These are phyloP conservation scores for Ceratocystis smalleyi DNA, from an alignment of 2,329 filamentous ascomycete genomes.

Conservation along the genomic window DNA sequence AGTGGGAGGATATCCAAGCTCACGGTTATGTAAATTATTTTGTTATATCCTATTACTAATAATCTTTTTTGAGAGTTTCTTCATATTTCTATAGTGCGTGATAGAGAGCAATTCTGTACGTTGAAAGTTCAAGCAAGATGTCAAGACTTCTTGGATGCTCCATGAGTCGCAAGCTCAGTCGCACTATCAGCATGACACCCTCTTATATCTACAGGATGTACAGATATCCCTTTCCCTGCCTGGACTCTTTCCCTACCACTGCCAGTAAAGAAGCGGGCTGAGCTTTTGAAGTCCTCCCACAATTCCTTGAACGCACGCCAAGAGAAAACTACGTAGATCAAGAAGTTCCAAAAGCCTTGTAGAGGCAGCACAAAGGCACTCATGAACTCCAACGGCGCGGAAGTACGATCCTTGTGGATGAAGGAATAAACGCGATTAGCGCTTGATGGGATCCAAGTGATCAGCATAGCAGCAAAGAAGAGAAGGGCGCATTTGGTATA, in stretches of 20 bases:
- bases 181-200: neutral
- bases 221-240: neutral
- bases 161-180: neutral
- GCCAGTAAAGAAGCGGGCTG: neutral
- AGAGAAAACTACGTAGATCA: constrained; percentile 54
- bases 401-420: constrained; percentile 33
- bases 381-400: constrained; percentile 44
- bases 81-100: no score
- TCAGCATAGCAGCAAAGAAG: constrained; percentile 48
- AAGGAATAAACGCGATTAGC: constrained; percentile 56
- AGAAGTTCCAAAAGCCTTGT: constrained; percentile 63
- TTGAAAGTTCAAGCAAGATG: neutral
- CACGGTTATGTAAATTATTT: no score
- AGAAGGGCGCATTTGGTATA: constrained; percentile 50
- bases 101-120: no score
- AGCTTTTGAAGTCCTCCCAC: constrained; percentile 19
- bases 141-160: neutral
- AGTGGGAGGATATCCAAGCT: no score
- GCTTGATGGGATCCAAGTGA: constrained; percentile 57
- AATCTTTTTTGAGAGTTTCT: no score
- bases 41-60: no score
- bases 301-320: constrained; percentile 36
- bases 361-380: constrained; percentile 57
- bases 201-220: neutral
- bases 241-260: neutral